Evolutionary conservation across 352 stramenopile genomes (phyloP), one percentile per base, ranked within the genome.

Genomic region (Phytophthora ramorum): DNA sequence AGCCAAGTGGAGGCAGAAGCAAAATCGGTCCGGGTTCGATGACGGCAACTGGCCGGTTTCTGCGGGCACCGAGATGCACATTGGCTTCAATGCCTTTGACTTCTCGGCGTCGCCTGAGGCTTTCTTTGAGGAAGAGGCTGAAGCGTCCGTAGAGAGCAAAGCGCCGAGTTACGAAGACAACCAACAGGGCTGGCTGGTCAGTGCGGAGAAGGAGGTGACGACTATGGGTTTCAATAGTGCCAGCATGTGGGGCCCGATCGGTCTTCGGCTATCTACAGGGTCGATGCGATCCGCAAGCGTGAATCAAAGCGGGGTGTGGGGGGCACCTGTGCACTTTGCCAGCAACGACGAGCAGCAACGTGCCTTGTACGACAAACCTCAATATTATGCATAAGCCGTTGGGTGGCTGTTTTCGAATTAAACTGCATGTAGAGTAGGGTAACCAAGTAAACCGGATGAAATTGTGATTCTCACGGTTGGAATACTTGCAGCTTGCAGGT

Each of bases 81-180:
- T 69, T 34, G 51, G 37, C 22, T 69, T 75, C 38, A 77, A 77
- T 34, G 71, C 71, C 14, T 77, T 79, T 41, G 63, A 76, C 56
- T 77, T 69, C 19, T 50, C 37, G 9, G 43, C 37, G n/a, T 71
- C 58, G 7, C 71, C 68, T 7, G 71, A 79, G 37, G 58, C 63
- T 43, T 73, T 79, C 22, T 47, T 37, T 8, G 58, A 57, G 7
- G 30, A 34, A 30, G 12, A 20, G 19, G 20, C 5, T 10, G 14
- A 10, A 45, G 35, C 12, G 35, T 41, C 35, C 12, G 2, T 41
- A 7, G 20, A 34, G 12, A 44, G 19, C 9, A 10, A 14, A 57
- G 19, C 19, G 3, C n/a, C 19, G 26, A 24, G 7, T 13, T 10
- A 16, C 26, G 24, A 53, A 16, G 7, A 13, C 7, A 37, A 53